Evolutionary conservation across 2,329 filamentous ascomycete species (phyloP).

Genomic region (Chaetothyriales sp.): DNA sequence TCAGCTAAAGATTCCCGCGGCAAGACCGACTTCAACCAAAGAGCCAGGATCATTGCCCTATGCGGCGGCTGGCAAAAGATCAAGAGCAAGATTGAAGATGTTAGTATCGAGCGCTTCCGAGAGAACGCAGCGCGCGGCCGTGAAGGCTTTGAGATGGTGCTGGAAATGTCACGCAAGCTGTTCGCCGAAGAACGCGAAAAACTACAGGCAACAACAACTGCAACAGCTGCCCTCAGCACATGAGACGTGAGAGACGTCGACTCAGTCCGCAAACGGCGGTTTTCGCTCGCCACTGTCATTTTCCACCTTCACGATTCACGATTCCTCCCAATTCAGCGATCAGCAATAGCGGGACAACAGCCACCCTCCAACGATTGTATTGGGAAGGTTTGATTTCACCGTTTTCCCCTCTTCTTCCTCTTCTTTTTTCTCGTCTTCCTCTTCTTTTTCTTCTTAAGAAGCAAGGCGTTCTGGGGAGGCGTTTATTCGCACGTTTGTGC

Average conservation of each 20-base stretch:
- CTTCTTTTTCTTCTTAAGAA: background rate
- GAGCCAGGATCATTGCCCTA: slow-evolving; percentile 81
- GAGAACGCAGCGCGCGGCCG: slow-evolving; percentile 84
- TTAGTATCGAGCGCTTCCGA: slow-evolving; percentile 71
- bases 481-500: background rate
- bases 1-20: slow-evolving; percentile 31
- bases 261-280: background rate
- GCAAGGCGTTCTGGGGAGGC: background rate
- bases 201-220: slow-evolving; percentile 27
- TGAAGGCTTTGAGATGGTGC: slow-evolving; percentile 87
- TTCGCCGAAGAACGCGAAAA: slow-evolving; percentile 74
- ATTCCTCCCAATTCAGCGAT: background rate
- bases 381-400: background rate
- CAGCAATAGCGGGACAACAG: background rate
- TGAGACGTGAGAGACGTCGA: slow-evolving; percentile 1
- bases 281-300: too few species aligned
- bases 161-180: slow-evolving; percentile 81
- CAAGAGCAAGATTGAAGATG: slow-evolving; percentile 89
- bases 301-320: background rate
- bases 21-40: slow-evolving; percentile 70
- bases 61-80: slow-evolving; percentile 96
- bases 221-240: slow-evolving; percentile 4
- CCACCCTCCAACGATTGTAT: too few species aligned
- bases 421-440: too few species aligned
- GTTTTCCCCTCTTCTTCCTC: background rate